Evolutionary conservation across 805 yeast species (phyloP), one percentile per base, ranked within the genome.

Genomic region (Kregervanrija delftensis): DNA sequence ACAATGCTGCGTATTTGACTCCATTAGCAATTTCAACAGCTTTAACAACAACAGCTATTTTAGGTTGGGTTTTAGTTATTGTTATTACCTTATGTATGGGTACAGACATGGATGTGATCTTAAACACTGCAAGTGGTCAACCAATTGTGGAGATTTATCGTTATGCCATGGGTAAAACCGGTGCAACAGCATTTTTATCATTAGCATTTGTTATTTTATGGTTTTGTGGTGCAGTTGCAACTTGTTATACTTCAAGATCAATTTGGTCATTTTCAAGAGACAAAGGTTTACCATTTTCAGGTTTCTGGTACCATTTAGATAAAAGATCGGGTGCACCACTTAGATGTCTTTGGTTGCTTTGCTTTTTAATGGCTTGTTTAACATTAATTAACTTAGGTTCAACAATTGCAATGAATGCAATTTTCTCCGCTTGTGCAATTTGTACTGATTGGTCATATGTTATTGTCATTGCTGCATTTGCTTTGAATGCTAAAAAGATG

Each of bases 11-110:
- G 11, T 65, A 63, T 45, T 66, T 72, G 31, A 77, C 81, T 8
- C 85, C 86, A 14, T 58, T 72, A 47, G 86, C 85, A 9, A 79
- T 80, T 42, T 67, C 77, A 8, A 66, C 76, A 10, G 79, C 82
- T 14, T 68, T 76, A 41, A 55, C 69, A 10, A 67, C 69, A 4
- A 74, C 80, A 41, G 73, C 76, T 55, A 45, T 71, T 33, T 54
- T 74, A 34, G 81, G 81, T 16, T 74, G 77, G 72, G 57, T 68
- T 42, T 64, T 75, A 37, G 64, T 71, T 46, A 65, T 76, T 48
- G 77, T 73, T 22, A 67, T 70, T 48, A 67, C 72, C 40, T 67
- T 75, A 36, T 63, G 69, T 47, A 72, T 75, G 63, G 66, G 68
- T 42, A 61, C 69, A 40, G 69, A 68, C 49, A 54, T 71, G 15